Base-by-base conservation (phyloP, 306 rosid genomes). In the Coriaria nepalensis region DNA sequence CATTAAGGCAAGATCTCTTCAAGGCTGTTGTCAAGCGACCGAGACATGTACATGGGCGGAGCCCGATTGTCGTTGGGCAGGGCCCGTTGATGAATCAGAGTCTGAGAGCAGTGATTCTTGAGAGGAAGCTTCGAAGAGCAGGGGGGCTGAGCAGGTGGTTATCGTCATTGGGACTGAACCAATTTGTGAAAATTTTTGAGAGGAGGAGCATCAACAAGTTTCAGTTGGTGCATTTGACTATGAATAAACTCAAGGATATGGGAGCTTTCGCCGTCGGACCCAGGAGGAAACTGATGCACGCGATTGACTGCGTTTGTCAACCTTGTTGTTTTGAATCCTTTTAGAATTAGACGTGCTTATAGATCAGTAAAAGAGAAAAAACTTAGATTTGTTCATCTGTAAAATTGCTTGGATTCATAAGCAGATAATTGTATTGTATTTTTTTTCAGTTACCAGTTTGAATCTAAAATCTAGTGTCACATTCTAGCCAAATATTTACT, bases 241-340 rank as follows among this genome's bases (percentile, higher is more conserved):
- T 85, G 98, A 73, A 85, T 50, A 90, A 79, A 59, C 94, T 90
- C 53, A 82, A 90, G 73, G 87, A 85, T 68, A 90, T 90, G 95
- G 93, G 98, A 9, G 94, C 94, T 35, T 69, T 50, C 65, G 92
- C 95, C 0, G 98, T 90, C n/a, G 95, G 98, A 59, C 98, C 98
- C 8, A 70, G 98, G 68, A 67, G 95, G 80, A 90, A 90, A 68
- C 71, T 90, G 59, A 85, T 90, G 47, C 94, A 85, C 47, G 95
- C 98, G 50, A 79, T 90, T 2, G 85, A 85, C 59, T 81, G 95
- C 72, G 78, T 90, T 59, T 85, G 94, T 64, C 85, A 79, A 54
- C 97, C 97, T 32, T 67, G 68, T 59, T 72, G 79, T 66, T 88
- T 77, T 48, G 62, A 74, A 65, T 49, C 76, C 11, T 43, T 67